Percentiles rank a stretch among this genome's conserved stretches.
Conservation (phyloP, 352 stramenopile genomes). For the Vaucheria bursata region DNA sequence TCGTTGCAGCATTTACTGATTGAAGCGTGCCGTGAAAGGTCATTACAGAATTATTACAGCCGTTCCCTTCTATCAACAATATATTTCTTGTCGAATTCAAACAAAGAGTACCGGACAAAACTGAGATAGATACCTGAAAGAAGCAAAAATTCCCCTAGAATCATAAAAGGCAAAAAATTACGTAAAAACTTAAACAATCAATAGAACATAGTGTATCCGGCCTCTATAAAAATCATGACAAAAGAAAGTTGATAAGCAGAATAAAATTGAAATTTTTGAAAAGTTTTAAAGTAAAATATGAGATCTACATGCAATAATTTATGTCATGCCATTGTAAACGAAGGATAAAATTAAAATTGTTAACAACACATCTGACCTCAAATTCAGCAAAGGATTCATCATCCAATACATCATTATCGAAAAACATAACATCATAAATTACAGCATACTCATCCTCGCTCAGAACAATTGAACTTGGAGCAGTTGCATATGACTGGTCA, state of each 20-base stretch:
- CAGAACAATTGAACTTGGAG: constrained; percentile 15
- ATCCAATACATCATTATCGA: constrained; percentile 21
- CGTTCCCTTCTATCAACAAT: constrained; percentile 28
- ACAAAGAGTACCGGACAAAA: background rate
- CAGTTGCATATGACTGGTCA: constrained; percentile 21
- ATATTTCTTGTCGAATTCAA: background rate
- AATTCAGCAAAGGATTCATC: background rate
- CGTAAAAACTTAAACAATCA: background rate
- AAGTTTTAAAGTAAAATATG: too few species aligned
- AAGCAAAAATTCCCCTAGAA: background rate
- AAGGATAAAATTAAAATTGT: background rate
- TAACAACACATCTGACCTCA: constrained; percentile 15
- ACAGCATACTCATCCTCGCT: constrained; percentile 19
- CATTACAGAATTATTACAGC: constrained; percentile 18
- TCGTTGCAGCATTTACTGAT: constrained; percentile 46
- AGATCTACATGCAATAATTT: background rate
- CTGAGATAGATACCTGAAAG: background rate
- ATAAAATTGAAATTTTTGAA: too few species aligned
- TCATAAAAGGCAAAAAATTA: background rate
- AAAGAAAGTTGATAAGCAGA: too few species aligned
- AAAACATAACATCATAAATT: constrained; percentile 27
- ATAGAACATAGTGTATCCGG: background rate
- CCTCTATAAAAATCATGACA: background rate
- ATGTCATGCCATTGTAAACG: background rate
- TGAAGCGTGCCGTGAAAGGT: constrained; percentile 42